Evolutionary conservation across 2,329 filamentous ascomycete genomes (phyloP).

Genomic region (Colletotrichum godetiae): DNA sequence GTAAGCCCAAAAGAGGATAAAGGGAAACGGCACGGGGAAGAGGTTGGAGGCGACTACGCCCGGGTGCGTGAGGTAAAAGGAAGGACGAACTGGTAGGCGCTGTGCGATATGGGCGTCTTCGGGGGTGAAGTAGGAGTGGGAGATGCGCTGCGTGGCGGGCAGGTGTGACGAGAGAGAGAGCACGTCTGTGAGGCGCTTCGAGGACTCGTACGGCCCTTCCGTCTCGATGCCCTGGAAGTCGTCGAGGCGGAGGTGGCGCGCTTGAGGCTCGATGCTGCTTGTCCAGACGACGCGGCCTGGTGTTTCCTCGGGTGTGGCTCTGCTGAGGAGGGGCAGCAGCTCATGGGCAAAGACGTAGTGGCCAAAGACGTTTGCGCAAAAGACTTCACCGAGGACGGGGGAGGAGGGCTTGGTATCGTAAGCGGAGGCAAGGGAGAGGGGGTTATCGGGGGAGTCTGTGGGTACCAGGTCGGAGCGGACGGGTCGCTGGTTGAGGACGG

Average conservation of each 20-base stretch:
- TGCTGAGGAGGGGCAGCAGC: conserved; percentile 78
- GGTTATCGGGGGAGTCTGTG: conserved; percentile 18
- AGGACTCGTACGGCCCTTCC: conserved; percentile 80
- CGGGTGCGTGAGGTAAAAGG: conserved; percentile 84
- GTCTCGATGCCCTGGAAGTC: conserved; percentile 82
- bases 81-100: conserved; percentile 56
- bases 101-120: conserved; percentile 39
- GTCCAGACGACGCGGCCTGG: conserved; percentile 86
- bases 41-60: conserved; percentile 88
- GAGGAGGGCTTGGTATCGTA: conserved; percentile 57
- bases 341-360: conserved; percentile 91
- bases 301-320: conserved; percentile 51
- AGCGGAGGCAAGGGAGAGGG: conserved; percentile 21
- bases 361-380: conserved; percentile 93
- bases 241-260: conserved; percentile 64
- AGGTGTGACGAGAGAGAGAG: conserved; percentile 79
- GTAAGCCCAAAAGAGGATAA: conserved; percentile 78
- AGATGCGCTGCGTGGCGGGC: conserved; percentile 69
- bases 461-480: conserved; percentile 36
- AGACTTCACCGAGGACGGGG: conserved; percentile 81
- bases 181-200: conserved; percentile 88
- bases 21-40: conserved; percentile 76
- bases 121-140: conserved; percentile 65
- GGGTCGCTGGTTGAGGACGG: conserved; percentile 53
- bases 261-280: conserved; percentile 79